Evolutionary conservation across 106 monocot species (phyloP), one percentile per base, ranked within the genome.

Genomic region (Dioscorea dumetorum): DNA sequence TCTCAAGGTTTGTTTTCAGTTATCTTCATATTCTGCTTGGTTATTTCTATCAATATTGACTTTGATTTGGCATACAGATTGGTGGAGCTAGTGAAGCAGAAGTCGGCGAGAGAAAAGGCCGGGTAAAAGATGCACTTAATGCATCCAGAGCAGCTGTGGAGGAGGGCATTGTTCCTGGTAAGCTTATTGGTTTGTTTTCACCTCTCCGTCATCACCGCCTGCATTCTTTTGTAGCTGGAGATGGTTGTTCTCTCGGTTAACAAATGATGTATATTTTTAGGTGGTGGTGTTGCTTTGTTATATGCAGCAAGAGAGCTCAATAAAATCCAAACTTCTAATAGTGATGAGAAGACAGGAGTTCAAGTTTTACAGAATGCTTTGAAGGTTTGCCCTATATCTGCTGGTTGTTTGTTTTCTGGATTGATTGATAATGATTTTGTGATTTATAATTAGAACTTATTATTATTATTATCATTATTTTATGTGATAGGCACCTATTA

Each of bases 71-170:
- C n/a, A 50, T 79, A 17, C 61, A 94, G 94, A 76, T 94, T 76
- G 90, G 94, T 72, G 94, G 94, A 68, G 82, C 84, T 53, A 94
- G 89, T 76, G 84, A 94, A 50, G 77, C 78, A 33, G 94, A 94
- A 84, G 94, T 94, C 59, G 67, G 90, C 63, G 94, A 94, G 84
- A 94, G 66, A 70, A 94, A 90, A 64, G 94, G 85, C 65, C 86
- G 90, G 61, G 87, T 94, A 32, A 90, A 84, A 16, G 94, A 94
- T 77, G 94, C 94, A 57, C 63, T 94, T 69, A 87, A 87, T 84
- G 84, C 94, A 50, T 79, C 90, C 66, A 78, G 78, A 82, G 94
- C 94, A 33, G 94, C 94, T 31, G 74, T 87, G n/a, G 90, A 90
- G 77, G 90, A 94, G 84, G 94, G 94, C 19, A 83, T 87, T 57